These are phyloP conservation scores for Ensete ventricosum DNA, from an alignment of 176 grass and related monocot species.

Conservation along the genomic window DNA sequence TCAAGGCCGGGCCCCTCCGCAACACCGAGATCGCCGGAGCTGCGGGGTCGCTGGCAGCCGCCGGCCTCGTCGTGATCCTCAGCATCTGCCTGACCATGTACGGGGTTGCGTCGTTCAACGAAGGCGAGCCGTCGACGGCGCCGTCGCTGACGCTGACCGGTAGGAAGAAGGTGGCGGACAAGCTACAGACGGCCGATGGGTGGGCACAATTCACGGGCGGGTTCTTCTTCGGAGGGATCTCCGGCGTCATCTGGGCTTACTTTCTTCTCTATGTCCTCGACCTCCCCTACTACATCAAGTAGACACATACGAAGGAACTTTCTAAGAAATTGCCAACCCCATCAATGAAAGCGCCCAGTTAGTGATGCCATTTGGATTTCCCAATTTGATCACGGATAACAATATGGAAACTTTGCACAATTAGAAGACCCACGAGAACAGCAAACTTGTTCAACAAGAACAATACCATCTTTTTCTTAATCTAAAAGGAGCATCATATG, in stretches of 20 bases:
- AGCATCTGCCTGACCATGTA: conserved; percentile 90
- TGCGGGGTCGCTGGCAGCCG: conserved; percentile 61
- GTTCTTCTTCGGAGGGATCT: conserved; percentile 91
- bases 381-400: too few relatives aligned
- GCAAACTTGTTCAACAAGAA: too few relatives aligned
- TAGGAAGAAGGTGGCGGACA: conserved; percentile 89
- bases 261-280: conserved; percentile 97
- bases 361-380: too few relatives aligned
- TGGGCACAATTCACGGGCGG: conserved; percentile 84
- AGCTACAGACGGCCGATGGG: conserved; percentile 86
- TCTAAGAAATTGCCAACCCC: too few relatives aligned
- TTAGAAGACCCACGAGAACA: too few relatives aligned
- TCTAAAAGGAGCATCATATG: too few relatives aligned
- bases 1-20: conserved; percentile 78
- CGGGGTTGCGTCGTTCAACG: conserved; percentile 62
- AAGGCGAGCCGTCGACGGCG: conserved; percentile 64
- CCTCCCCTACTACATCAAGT: conserved; percentile 98
- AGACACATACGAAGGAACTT: neutral
- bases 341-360: too few relatives aligned
- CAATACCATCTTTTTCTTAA: too few relatives aligned
- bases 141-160: conserved; percentile 77
- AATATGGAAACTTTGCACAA: too few relatives aligned
- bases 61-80: conserved; percentile 73
- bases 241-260: conserved; percentile 78
- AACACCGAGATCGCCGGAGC: conserved; percentile 74